A percentile compares a stretch with the other conserved stretches of the same genome.
These are phyloP conservation scores for Graphilbum ipis-grandicollis DNA, from an alignment of 2,329 filamentous ascomycete species.

Conservation along the genomic window DNA sequence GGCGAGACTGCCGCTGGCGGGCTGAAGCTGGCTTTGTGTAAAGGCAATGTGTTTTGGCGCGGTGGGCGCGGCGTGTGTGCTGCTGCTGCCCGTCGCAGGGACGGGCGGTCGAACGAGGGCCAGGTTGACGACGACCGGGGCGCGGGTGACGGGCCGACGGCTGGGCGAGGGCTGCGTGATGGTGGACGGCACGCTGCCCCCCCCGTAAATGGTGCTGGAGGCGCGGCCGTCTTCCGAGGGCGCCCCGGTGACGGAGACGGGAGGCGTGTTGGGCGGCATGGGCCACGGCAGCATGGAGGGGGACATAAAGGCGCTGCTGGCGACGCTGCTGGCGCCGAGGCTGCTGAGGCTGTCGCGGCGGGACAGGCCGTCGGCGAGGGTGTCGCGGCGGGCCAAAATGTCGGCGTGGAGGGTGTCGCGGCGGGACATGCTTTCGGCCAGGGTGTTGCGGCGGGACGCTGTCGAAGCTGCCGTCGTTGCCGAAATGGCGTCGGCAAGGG, in stretches of 20 bases:
- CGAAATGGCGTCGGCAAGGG: neutral
- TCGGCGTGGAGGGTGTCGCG: neutral
- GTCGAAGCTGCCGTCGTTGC: neutral
- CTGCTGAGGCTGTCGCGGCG: constrained; percentile 5
- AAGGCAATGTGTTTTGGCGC: no score
- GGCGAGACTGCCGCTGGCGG: no score
- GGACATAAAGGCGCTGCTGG: constrained; percentile 9
- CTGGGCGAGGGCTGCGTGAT: neutral
- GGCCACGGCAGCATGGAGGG: constrained; percentile 7
- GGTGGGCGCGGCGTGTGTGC: no score
- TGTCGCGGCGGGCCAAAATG: neutral
- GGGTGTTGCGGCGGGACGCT: neutral
- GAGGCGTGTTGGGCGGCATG: constrained; percentile 8
- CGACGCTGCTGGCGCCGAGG: constrained; percentile 6
- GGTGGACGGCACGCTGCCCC: neutral
- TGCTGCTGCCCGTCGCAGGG: no score
- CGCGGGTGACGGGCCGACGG: neutral
- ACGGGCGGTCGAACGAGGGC: no score
- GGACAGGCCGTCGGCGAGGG: neutral
- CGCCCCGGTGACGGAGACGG: constrained; percentile 1
- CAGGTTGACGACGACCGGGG: no score
- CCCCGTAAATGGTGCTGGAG: neutral
- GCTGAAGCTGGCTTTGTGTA: no score
- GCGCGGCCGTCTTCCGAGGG: neutral
- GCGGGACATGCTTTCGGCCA: neutral